Evolutionary conservation across 345 rosid genomes (phyloP).

Genomic region (Xanthoceras sorbifolium): DNA sequence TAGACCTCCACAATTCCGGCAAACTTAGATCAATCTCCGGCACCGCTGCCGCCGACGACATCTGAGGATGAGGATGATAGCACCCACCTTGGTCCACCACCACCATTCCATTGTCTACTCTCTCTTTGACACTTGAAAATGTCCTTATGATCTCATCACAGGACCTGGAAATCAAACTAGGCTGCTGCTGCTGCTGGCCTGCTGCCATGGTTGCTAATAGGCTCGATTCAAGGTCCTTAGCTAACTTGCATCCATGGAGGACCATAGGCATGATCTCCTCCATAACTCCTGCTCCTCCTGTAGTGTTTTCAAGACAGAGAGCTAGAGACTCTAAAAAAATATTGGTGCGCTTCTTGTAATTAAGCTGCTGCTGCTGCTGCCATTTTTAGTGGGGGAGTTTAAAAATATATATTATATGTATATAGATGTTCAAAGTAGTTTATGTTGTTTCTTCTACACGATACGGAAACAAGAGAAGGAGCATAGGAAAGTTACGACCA

Average conservation of each 20-base stretch:
- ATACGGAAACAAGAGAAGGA: not conserved
- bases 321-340: no score
- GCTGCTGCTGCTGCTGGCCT: conserved; percentile 19
- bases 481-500: not conserved
- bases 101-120: conserved; percentile 14
- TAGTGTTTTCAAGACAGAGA: not conserved
- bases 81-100: not conserved
- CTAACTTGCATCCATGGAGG: conserved; percentile 48
- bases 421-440: conserved; percentile 5
- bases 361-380: not conserved
- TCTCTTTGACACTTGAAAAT: conserved; percentile 37
- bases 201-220: conserved; percentile 27
- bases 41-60: not conserved
- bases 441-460: conserved; percentile 14
- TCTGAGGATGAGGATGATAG: not conserved
- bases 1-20: conserved; percentile 39
- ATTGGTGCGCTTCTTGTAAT: conserved; percentile 9
- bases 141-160: conserved; percentile 46
- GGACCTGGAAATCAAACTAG: conserved; percentile 30
- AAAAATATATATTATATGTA: not conserved
- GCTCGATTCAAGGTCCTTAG: conserved; percentile 50
- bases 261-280: conserved; percentile 47
- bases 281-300: conserved; percentile 16
- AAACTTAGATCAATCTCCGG: conserved; percentile 22
- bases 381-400: not conserved